Evolutionary conservation across 208 protist genomes (phyloP), one percentile per base, ranked within the genome.

Genomic region (Leishmania braziliensis): DNA sequence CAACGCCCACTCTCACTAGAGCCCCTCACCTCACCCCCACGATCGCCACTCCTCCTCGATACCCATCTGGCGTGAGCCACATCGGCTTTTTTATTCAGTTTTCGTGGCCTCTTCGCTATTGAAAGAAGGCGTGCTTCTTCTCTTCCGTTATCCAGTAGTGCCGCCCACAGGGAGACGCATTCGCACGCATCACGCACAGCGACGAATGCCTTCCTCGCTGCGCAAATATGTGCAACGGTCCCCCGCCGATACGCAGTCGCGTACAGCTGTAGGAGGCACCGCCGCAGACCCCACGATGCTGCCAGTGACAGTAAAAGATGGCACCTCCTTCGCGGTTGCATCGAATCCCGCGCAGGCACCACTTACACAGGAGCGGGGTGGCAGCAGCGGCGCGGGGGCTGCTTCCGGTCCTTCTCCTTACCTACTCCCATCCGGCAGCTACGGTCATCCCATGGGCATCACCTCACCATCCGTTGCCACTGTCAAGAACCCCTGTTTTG

Each of bases 161-260:
- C 26, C 46, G 23, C 18, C 18, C 68, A 33, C 39, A 50, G 8
- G 6, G 23, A n/a, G 26, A 23, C 10, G 16, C 43, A 53, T 29
- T 53, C 46, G 68, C 68, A 14, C 23, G 6, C 68, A 4, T 33
- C 14, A 16, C 43, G 46, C 23, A 29, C 46, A 53, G 14, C 6
- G 39, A 46, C 39, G 33, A 33, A 82, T 84, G 77, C 62, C 78
- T 36, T 62, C 66, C 14, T 62, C 82, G 10, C 66, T 81, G 39
- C 76, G 60, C 20, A 72, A 72, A 48, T 18, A 54, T 46, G 26
- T 36, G n/a, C 74, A 51, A 26, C 77, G 71, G 51, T 33, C 81
- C 1, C 18, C 36, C 68, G 36, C 26, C 0, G 76, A 58, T 60
- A 43, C 23, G 56, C 29, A 62, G 23, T 12, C 68, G 20, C 50